These are phyloP conservation scores for Russula vinacea DNA, from an alignment of 768 basidiomycete genomes.

Conservation along the genomic window DNA sequence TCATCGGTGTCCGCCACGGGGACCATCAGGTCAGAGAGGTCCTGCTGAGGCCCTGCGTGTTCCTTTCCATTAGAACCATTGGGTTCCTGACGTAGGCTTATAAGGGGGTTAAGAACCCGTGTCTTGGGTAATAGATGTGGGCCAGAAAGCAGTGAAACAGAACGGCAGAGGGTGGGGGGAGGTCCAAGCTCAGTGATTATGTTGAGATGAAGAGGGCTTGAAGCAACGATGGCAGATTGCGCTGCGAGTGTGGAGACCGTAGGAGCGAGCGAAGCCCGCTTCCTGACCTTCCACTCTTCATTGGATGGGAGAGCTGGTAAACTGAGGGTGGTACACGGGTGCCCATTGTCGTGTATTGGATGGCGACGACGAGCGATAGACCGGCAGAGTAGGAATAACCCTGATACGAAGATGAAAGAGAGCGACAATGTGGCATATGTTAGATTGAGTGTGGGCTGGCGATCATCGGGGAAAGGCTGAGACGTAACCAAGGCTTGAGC, in stretches of 20 bases:
- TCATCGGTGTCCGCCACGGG: neutral
- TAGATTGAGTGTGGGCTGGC: neutral
- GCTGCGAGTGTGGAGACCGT: constrained; percentile 16
- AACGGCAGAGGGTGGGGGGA: neutral
- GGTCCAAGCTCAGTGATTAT: constrained; percentile 1
- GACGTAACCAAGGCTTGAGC: neutral
- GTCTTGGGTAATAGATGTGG: no score
- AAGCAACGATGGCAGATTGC: constrained; percentile 25
- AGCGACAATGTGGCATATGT: constrained; percentile 7
- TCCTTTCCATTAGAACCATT: neutral
- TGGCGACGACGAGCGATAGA: constrained; percentile 2
- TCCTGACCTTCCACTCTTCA: constrained; percentile 1
- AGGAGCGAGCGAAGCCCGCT: constrained; percentile 1
- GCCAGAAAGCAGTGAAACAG: neutral
- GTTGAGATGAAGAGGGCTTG: constrained; percentile 12
- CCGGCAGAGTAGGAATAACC: neutral
- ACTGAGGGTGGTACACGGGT: neutral
- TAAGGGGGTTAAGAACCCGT: neutral
- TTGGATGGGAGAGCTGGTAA: neutral
- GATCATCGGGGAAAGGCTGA: constrained; percentile 1
- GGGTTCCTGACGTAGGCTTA: neutral
- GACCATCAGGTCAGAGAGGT: neutral
- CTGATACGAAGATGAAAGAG: constrained; percentile 4
- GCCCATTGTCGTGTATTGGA: neutral
- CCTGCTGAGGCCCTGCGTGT: neutral